phyloP scores from a whole-genome alignment of 2,329 filamentous ascomycete genomes.

The Stromatinia cepivora region DNA sequence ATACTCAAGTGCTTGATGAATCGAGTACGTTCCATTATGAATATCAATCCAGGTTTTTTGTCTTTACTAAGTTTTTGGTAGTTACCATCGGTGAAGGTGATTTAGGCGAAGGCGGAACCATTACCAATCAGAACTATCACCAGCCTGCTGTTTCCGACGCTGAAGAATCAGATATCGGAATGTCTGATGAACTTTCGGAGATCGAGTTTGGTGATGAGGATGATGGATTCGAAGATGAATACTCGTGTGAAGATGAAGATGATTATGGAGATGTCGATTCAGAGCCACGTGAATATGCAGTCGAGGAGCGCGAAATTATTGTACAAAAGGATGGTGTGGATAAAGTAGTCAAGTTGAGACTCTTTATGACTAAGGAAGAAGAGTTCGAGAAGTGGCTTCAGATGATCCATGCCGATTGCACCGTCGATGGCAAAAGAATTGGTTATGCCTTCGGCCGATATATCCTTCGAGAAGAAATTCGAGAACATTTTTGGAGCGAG shows the following conservation, averaged over 20 bases:
- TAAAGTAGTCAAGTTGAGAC: not conserved
- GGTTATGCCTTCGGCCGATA: slow-evolving; percentile 34
- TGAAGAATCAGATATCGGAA: not conserved
- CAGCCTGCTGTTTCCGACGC: not conserved
- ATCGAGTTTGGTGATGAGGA: not conserved
- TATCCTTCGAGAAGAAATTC: slow-evolving; percentile 35
- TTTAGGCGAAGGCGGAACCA: not conserved
- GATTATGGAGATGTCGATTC: not conserved
- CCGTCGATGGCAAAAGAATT: slow-evolving; percentile 28
- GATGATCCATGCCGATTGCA: slow-evolving; percentile 25
- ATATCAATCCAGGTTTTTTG: not conserved
- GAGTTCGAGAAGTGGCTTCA: slow-evolving; percentile 27
- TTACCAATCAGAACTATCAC: not conserved
- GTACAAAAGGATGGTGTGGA: not conserved
- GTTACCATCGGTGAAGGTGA: not conserved
- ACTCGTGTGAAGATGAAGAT: not conserved
- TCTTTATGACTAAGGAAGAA: slow-evolving; percentile 10
- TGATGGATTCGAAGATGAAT: not conserved
- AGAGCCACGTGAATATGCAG: not conserved
- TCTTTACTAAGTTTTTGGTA: not conserved
- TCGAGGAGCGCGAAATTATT: not conserved
- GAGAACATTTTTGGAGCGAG: slow-evolving; percentile 39
- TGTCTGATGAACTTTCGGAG: not conserved
- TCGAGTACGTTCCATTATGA: not conserved
- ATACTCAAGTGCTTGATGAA: not conserved